A percentile compares a stretch with the other conserved stretches of the same genome.
Evolutionary conservation across 345 rosid species (phyloP).

Genomic region (Salix arbutifolia): DNA sequence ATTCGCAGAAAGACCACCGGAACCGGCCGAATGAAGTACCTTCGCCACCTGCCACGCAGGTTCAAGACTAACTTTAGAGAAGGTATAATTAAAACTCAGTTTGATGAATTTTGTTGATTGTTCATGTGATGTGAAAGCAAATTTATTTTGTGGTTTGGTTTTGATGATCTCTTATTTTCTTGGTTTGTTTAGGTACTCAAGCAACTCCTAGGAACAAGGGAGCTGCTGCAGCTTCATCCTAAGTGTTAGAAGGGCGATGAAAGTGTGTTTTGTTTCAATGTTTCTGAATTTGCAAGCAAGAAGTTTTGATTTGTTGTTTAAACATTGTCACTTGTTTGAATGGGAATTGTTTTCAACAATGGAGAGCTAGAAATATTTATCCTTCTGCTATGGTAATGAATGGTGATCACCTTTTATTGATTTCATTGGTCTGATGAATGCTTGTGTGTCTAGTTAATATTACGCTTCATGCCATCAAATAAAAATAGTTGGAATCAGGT

Average conservation of each 20-base stretch:
- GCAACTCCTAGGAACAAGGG: conserved; percentile 27
- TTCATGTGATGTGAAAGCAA: background rate
- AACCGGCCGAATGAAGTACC: conserved; percentile 23
- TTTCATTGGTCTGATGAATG: background rate
- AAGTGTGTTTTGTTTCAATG: conserved; percentile 4
- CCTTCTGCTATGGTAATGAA: background rate
- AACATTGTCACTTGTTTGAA: background rate
- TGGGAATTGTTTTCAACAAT: background rate
- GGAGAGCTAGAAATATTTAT: background rate
- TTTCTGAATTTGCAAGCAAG: conserved; percentile 17
- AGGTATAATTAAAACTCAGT: background rate
- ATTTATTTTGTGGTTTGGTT: background rate
- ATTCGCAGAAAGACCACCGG: conserved; percentile 29
- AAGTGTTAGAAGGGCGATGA: conserved; percentile 3
- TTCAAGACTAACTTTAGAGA: conserved; percentile 25
- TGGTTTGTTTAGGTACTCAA: conserved; percentile 6
- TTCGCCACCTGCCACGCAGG: conserved; percentile 24
- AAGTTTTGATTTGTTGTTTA: conserved; percentile 17
- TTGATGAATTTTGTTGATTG: background rate
- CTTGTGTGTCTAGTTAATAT: background rate
- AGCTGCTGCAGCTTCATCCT: conserved; percentile 14
- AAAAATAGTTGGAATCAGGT: background rate
- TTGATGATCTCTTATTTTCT: background rate
- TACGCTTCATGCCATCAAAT: background rate
- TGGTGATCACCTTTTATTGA: background rate